Evolutionary conservation across 495 filamentous ascomycete genomes (phyloP).

Genomic region (Neurospora discreta): DNA sequence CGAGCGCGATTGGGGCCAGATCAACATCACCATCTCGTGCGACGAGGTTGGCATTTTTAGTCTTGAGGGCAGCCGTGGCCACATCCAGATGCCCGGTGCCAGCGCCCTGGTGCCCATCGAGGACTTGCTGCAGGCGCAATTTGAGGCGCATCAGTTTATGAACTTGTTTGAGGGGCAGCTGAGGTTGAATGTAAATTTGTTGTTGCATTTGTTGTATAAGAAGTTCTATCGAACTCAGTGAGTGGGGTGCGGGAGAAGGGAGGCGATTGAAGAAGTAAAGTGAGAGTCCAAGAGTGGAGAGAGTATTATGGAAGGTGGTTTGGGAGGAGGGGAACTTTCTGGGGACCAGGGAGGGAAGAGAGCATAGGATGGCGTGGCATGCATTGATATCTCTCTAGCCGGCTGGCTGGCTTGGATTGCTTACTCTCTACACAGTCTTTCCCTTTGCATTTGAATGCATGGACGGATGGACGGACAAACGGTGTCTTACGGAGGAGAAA

Average conservation of each 20-base stretch:
- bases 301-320: neutral
- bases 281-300: neutral
- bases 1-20: slow-evolving; percentile 79
- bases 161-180: slow-evolving; percentile 82
- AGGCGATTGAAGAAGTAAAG: neutral
- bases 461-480: neutral
- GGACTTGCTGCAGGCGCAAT: slow-evolving; percentile 90
- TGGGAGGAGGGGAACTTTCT: neutral
- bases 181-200: slow-evolving; percentile 86
- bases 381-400: neutral
- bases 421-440: neutral
- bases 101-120: slow-evolving; percentile 84
- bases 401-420: neutral
- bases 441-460: neutral
- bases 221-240: slow-evolving; percentile 88
- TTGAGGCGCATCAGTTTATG: slow-evolving; percentile 91
- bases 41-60: slow-evolving; percentile 94
- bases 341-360: neutral
- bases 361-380: neutral
- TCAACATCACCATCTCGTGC: slow-evolving; percentile 86
- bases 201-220: slow-evolving; percentile 91
- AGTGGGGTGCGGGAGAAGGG: slow-evolving; percentile 5
- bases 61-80: slow-evolving; percentile 81
- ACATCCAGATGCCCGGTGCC: slow-evolving; percentile 92
- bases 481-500: neutral